phyloP scores from a whole-genome alignment of 345 rosid species.

The Hibiscus syriacus region DNA sequence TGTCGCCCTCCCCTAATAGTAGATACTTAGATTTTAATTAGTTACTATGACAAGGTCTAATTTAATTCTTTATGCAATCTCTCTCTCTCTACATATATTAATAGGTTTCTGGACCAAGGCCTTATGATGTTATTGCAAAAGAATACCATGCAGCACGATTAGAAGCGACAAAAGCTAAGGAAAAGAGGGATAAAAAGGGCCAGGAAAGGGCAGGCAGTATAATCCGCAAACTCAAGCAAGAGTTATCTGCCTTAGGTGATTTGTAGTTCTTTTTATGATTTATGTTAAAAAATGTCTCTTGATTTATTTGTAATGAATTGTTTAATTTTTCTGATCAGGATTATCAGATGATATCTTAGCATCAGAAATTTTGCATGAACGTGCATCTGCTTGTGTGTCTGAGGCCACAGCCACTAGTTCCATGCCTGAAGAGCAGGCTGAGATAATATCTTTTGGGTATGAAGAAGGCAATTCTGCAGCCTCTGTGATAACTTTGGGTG shows the following conservation, averaged over 20 bases:
- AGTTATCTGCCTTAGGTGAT: slow-evolving; percentile 73
- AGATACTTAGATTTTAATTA: not conserved
- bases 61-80: slow-evolving; percentile 3
- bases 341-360: slow-evolving; percentile 57
- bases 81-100: too few relatives aligned
- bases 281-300: slow-evolving; percentile 10
- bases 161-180: slow-evolving; percentile 79
- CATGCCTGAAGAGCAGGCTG: slow-evolving; percentile 18
- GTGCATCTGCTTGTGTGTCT: slow-evolving; percentile 12
- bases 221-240: slow-evolving; percentile 82
- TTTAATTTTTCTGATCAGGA: slow-evolving; percentile 48
- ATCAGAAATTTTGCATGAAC: slow-evolving; percentile 43
- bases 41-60: not conserved
- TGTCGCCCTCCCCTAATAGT: not conserved
- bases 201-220: slow-evolving; percentile 62
- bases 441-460: slow-evolving; percentile 15
- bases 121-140: slow-evolving; percentile 55
- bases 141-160: slow-evolving; percentile 62
- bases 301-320: slow-evolving; percentile 19
- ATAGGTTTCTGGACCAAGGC: slow-evolving; percentile 51
- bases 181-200: slow-evolving; percentile 52
- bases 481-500: slow-evolving; percentile 19
- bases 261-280: slow-evolving; percentile 18
- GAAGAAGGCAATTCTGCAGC: slow-evolving; percentile 16
- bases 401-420: slow-evolving; percentile 20